Evolutionary conservation across 768 basidiomycete genomes (phyloP).

Genomic region (Mycena filopes): DNA sequence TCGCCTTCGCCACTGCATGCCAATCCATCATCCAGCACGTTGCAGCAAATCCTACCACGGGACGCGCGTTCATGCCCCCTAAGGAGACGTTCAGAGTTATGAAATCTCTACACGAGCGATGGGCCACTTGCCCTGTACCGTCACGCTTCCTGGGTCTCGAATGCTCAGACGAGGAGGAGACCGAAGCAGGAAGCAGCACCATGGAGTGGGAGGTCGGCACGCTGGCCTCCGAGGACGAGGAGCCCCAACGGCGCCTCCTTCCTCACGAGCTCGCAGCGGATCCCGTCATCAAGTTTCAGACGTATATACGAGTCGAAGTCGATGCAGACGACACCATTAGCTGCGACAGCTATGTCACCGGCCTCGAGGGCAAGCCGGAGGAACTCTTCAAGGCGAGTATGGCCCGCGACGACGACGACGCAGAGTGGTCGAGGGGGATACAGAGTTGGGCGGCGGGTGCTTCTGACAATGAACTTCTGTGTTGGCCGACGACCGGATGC

Average conservation of each 20-base stretch:
- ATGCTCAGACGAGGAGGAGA: neutral
- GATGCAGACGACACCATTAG: constrained; percentile 4
- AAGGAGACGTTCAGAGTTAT: neutral
- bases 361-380: constrained; percentile 16
- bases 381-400: constrained; percentile 5
- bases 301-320: neutral
- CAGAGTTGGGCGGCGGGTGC: constrained; percentile 4
- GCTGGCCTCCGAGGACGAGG: neutral
- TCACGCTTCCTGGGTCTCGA: constrained; percentile 10
- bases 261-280: constrained; percentile 12
- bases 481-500: neutral
- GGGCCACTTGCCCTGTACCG: neutral
- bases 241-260: constrained; percentile 11
- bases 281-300: neutral
- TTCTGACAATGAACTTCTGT: no score
- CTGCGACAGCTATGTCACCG: constrained; percentile 5
- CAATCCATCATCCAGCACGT: neutral
- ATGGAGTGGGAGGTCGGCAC: constrained; percentile 17
- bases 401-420: constrained; percentile 1
- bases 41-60: neutral
- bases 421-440: constrained; percentile 4
- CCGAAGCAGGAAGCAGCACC: constrained; percentile 8
- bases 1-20: neutral
- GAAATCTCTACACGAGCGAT: neutral
- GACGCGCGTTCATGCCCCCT: neutral